Conservation (phyloP, 2,329 filamentous ascomycete species). For the Ceratocystis albifundus region DNA sequence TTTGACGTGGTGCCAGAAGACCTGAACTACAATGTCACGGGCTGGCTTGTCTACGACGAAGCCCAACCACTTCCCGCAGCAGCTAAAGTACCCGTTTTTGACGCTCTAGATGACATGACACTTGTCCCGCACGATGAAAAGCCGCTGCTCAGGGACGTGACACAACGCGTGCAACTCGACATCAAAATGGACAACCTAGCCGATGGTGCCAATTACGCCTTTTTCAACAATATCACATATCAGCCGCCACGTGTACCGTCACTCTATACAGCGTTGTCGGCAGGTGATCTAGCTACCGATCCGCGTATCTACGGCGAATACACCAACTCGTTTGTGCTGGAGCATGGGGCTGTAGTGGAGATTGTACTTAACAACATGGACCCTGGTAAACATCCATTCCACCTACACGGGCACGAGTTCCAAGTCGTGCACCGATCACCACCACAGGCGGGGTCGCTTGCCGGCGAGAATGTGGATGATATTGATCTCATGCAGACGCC, state of each 20-base stretch:
- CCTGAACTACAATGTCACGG: conserved; percentile 57
- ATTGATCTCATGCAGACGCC: conserved; percentile 43
- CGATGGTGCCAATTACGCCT: conserved; percentile 50
- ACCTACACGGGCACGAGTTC: conserved; percentile 67
- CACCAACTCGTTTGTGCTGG: conserved; percentile 56
- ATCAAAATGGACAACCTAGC: conserved; percentile 51
- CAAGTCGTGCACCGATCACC: conserved; percentile 52
- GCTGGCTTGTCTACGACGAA: conserved; percentile 50
- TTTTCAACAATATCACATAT: conserved; percentile 71
- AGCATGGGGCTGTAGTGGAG: conserved; percentile 57
- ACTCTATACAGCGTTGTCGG: conserved; percentile 61
- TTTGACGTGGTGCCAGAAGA: conserved; percentile 57
- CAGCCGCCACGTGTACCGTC: conserved; percentile 63
- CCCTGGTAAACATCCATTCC: conserved; percentile 60
- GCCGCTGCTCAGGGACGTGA: conserved; percentile 48
- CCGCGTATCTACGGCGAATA: conserved; percentile 53
- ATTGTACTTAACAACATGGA: conserved; percentile 70
- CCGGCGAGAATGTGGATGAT: conserved; percentile 35
- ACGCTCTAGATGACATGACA: conserved; percentile 57
- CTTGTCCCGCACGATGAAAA: conserved; percentile 58
- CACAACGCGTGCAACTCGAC: conserved; percentile 51
- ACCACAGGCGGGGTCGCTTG: conserved; percentile 47
- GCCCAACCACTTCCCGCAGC: conserved; percentile 39
- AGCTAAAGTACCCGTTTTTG: conserved; percentile 46
- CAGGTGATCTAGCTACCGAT: conserved; percentile 48